Evolutionary conservation across 202 grass and related monocot species (phyloP), one percentile per base, ranked within the genome.

Genomic region (Hordeum pubiflorum): DNA sequence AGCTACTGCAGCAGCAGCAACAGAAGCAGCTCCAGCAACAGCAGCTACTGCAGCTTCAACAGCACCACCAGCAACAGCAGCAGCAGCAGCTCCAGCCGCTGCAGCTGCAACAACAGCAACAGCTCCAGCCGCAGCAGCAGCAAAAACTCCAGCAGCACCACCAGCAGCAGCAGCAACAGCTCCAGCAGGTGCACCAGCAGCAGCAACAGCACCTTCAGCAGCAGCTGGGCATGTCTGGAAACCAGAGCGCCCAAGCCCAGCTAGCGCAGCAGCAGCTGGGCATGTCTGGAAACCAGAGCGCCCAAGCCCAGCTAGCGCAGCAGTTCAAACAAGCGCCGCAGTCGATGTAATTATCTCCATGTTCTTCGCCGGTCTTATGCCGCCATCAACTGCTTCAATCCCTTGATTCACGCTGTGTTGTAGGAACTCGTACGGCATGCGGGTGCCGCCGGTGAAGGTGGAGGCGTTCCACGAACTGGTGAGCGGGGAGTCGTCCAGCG

Each of bases 381-480:
- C 32, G 9, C 13, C 43, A 15, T n/a, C 17, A 6, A 71, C 66
- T 83, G 24, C 22, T 82, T 68, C 31, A 48, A 27, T 31, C 10
- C 12, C 2, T 73, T 73, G 18, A 74, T 78, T 6, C 58, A 10
- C 5, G 4, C 12, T 40, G 29, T 22, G 4, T 20, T 72, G 29
- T 60, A 99, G 96, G 92, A 93, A 79, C 81, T 44, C 82, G 7
- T 99, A 91, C 80, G 75, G 84, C 79, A 95, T 91, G 83, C 83
- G 92, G 32, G 88, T 85, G 54, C 90, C 85, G 0, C 90, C 85
- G 2, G 96, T 99, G 64, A 99, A 99, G 89, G 90, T 99, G 67
- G 96, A 96, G 71, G 90, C 92, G 18, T 93, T 93, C 65, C 85
- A 90, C 48, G 96, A 99, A 82, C 76, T 99, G 69, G 86, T 95